Evolutionary conservation across 805 yeast species (phyloP), one percentile per base, ranked within the genome.

Genomic region (Lipomyces yamanashiensis): DNA sequence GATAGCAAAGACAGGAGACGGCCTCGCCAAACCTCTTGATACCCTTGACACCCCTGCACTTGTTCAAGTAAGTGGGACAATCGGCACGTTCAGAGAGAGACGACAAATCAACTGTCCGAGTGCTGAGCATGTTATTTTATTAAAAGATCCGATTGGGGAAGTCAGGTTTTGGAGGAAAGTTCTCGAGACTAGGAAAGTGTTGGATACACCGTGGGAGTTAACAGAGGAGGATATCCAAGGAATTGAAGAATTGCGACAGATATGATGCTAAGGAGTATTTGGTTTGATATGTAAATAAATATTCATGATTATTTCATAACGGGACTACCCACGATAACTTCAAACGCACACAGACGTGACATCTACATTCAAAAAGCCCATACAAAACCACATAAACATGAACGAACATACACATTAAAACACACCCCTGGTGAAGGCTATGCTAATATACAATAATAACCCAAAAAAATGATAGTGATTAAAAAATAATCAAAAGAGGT

Each of bases 41-140:
- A 37, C 9, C 40, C 44, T 52, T 17, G 55, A 52, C 39, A 37
- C 55, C 4, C 55, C 55, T 3, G 34, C 34, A 13, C 19, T 52
- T n/a, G 15, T 52, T 10, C 55, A 52, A 52, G 55, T 39, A 10
- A 37, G 55, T 28, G 60, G 60, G 7, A 33, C 60, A 47, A 33
- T 56, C 6, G 15, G 15, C 13, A 37, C 9, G 6, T 56, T 13
- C 39, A 13, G 5, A 17, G 13, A 7, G 17, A 17, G 19, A 12
- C 53, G 60, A 21, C 53, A 56, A 19, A 40, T 47, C 17, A 40
- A 17, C 10, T 39, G 44, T 8, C 13, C 34, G 2, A 12, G n/a
- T 10, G 21, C 54, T 2, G 60, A 56, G 13, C 19, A 39, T 21
- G 47, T 39, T 8, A 41, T 37, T 17, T 15, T 40, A 19, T 13